phyloP scores from a whole-genome alignment of 176 grass and related monocot species.

The Aegilops longissima region DNA sequence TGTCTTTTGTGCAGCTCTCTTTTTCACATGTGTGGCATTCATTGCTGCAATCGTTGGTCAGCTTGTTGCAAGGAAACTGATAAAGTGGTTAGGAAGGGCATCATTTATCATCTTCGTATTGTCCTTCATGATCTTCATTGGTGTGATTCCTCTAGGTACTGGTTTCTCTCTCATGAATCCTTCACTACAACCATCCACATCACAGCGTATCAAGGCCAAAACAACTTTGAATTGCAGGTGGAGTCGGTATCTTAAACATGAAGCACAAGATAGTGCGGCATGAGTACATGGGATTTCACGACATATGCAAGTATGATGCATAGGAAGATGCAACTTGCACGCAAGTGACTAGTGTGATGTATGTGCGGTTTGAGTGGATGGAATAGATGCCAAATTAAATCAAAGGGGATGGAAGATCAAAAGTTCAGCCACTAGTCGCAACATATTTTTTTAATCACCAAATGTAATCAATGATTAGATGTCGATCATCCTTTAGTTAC shows the following conservation, averaged over 20 bases:
- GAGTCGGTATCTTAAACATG: slow-evolving; percentile 58
- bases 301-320: slow-evolving; percentile 38
- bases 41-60: slow-evolving; percentile 58
- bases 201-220: no score
- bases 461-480: no score
- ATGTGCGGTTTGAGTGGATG: neutral
- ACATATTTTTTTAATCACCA: no score
- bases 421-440: no score
- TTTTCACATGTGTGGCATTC: slow-evolving; percentile 41
- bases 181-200: neutral
- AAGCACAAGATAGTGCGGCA: slow-evolving; percentile 41
- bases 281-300: slow-evolving; percentile 74
- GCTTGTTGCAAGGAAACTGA: slow-evolving; percentile 48
- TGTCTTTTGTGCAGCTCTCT: slow-evolving; percentile 42
- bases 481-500: no score
- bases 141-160: slow-evolving; percentile 57
- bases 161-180: neutral
- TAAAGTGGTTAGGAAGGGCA: slow-evolving; percentile 60
- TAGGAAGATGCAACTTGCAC: neutral
- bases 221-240: slow-evolving; percentile 36
- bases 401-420: no score
- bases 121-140: slow-evolving; percentile 66
- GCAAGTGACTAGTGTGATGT: no score
- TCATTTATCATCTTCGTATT: slow-evolving; percentile 83
- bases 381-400: neutral